Base-by-base conservation (phyloP, 2,329 filamentous ascomycete species). In the Colletotrichum brevisporum region DNA sequence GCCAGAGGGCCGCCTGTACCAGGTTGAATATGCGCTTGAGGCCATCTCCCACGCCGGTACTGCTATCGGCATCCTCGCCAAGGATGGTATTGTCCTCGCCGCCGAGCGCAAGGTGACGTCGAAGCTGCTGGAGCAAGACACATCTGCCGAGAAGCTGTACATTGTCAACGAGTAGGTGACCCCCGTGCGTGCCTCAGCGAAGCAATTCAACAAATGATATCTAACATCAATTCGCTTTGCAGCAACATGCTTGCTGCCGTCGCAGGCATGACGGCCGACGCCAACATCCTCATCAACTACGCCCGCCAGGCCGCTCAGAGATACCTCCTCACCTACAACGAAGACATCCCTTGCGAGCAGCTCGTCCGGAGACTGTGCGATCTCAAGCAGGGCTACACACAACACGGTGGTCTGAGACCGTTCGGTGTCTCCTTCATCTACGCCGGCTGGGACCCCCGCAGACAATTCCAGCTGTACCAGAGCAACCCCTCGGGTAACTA, bases 211-310 rank as follows among this genome's bases (percentile, higher is more conserved):
- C 1, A 15, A 8, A 13, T 21, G 18, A 43, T 24, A 1, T 31
- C 41, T 70, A 43, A 64, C 52, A n/a, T 45, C 4, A 8, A n/a
- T 8, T 48, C 13, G 43, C n/a, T 45, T 47, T 21, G 6, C 74
- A 98, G 95, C 86, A 99, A 99, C 87, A 99, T 99, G 97, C 98
- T 99, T 83, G 98, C 95, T 83, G 96, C 96, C 71, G 96, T 99
- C 70, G 96, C 96, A 76, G 96, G 96, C 79, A 98, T 99, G 95
- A 99, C 95, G 53, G 96, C 96, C 78, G 96, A 99, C 80, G 96
- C 96, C 82, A 99, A 99, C 87, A 99, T 99, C 83, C 94, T 99
- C 81, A 99, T 99, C 90, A 99, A 99, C 88, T 98, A 97, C 84
- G 97, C 96, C 80, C 94, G 96, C 76, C 94, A 97, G 89, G 93